Evolutionary conservation across 805 yeast species (phyloP).

Genomic region (Pichia cephalocereana): DNA sequence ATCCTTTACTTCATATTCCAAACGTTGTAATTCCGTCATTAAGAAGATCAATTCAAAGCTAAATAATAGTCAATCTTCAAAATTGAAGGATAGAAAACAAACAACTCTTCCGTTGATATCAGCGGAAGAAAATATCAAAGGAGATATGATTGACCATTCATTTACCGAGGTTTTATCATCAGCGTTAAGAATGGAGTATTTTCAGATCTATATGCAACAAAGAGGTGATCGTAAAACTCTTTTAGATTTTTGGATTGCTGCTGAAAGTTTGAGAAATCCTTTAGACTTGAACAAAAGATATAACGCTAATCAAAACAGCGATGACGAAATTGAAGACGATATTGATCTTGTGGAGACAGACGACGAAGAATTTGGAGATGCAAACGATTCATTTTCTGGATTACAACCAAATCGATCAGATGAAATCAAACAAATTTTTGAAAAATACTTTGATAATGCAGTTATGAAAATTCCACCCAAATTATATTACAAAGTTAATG

Average conservation of each 20-base stretch:
- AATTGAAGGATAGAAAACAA: not conserved
- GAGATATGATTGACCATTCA: not conserved
- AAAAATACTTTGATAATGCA: constrained; percentile 30
- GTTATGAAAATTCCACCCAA: constrained; percentile 23
- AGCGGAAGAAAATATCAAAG: not conserved
- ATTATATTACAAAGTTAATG: constrained; percentile 27
- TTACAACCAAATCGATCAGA: constrained; percentile 33
- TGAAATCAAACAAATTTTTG: constrained; percentile 44
- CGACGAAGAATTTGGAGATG: constrained; percentile 20
- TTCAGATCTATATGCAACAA: constrained; percentile 48
- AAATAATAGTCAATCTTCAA: not conserved
- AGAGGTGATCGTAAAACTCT: constrained; percentile 32
- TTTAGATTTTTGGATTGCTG: constrained; percentile 57
- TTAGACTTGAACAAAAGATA: constrained; percentile 30
- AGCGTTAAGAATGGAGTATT: constrained; percentile 28
- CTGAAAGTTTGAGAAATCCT: constrained; percentile 66
- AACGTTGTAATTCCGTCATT: constrained; percentile 1
- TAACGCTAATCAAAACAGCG: too few relatives aligned
- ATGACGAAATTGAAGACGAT: not conserved
- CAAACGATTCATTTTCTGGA: constrained; percentile 8
- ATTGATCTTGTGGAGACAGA: not conserved
- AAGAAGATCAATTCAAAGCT: not conserved
- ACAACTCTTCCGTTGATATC: not conserved
- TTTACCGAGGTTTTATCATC: constrained; percentile 5
- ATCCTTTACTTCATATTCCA: constrained; percentile 4